Percentiles rank a stretch among this genome's conserved stretches.
These are phyloP conservation scores for Dryas integrifolia DNA, from an alignment of 331 rosid species.

Conservation along the genomic window DNA sequence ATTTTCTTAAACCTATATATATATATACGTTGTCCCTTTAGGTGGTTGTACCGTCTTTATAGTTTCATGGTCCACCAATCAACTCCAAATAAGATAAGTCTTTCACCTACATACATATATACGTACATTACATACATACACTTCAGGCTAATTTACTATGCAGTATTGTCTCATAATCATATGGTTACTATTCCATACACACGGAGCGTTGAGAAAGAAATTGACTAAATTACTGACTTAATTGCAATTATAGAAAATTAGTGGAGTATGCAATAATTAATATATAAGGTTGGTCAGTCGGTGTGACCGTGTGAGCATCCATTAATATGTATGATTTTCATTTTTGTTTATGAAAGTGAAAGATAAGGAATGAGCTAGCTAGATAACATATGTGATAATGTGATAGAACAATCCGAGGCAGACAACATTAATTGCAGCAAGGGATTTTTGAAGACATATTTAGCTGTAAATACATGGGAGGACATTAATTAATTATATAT, in stretches of 20 bases:
- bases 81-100: not conserved
- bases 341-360: constrained; percentile 11
- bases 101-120: not conserved
- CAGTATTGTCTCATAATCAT: not conserved
- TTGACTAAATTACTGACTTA: not conserved
- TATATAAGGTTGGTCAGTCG: no score
- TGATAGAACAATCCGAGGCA: not conserved
- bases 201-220: not conserved
- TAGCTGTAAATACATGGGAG: not conserved
- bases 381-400: not conserved
- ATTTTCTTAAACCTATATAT: not conserved
- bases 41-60: not conserved
- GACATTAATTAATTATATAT: not conserved
- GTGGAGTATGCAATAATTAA: not conserved
- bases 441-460: not conserved
- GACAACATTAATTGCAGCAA: not conserved
- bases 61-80: not conserved
- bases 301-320: no score
- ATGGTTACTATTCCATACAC: not conserved
- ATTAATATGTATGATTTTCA: not conserved
- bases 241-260: no score
- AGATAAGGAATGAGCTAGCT: constrained; percentile 7
- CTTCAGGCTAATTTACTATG: not conserved
- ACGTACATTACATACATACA: not conserved
- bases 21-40: not conserved